Conservation (phyloP, 2,329 filamentous ascomycete species). For the Arthrocladium fulminans region DNA sequence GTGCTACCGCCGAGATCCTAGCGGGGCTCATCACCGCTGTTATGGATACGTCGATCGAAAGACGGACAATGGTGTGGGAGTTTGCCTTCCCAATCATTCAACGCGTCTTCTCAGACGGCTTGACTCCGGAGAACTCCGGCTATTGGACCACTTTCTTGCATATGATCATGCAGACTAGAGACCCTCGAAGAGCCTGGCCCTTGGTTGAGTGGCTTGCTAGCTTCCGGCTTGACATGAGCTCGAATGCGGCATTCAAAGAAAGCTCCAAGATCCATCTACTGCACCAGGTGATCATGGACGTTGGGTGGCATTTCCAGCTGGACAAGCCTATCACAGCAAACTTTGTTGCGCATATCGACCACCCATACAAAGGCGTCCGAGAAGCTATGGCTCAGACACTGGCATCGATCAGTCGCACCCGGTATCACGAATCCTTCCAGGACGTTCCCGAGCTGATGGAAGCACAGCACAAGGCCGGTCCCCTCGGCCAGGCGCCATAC, state of each 20-base stretch:
- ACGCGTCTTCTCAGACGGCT: conserved; percentile 75
- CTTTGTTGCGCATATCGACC: conserved; percentile 84
- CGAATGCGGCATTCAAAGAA: conserved; percentile 97
- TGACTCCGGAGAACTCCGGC: conserved; percentile 86
- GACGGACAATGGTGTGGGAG: conserved; percentile 70
- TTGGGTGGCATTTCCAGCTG: conserved; percentile 91
- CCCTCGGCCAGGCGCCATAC: conserved; percentile 78
- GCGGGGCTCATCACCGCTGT: conserved; percentile 75
- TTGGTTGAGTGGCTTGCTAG: conserved; percentile 71
- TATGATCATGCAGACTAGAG: conserved; percentile 76
- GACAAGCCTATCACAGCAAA: conserved; percentile 81
- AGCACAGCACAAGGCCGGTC: conserved; percentile 68
- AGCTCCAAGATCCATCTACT: conserved; percentile 90
- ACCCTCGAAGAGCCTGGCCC: conserved; percentile 79
- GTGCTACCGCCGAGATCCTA: conserved; percentile 87
- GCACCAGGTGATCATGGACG: conserved; percentile 76
- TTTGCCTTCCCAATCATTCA: conserved; percentile 85
- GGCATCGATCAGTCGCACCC: conserved; percentile 76
- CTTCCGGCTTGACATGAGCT: conserved; percentile 87
- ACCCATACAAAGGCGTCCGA: conserved; percentile 94
- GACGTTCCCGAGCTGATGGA: conserved; percentile 67
- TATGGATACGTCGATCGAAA: conserved; percentile 64
- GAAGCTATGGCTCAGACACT: conserved; percentile 89
- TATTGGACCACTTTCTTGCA: conserved; percentile 96
- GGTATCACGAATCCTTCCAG: conserved; percentile 89